Base-by-base conservation (phyloP, 1,139 yeast genomes). In the Scheffersomyces parashehatae region DNA sequence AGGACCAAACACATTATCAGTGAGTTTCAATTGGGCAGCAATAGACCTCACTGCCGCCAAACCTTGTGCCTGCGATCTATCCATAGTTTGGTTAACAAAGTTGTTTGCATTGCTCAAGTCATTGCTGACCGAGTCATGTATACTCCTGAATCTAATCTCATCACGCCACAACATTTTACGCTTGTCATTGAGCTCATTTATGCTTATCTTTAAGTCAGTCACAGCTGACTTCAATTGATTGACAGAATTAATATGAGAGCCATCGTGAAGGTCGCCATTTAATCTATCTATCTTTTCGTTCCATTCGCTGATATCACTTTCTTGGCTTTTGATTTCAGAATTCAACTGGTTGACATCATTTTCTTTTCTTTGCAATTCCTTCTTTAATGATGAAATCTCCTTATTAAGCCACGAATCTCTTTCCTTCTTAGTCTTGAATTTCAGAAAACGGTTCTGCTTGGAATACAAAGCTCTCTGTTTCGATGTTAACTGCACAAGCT, bases 151-250 rank as follows among this genome's bases (percentile, higher is more conserved):
- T 51, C 79, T 80, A 43, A 86, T 81, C 56, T 88, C 96, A 30
- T 84, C 83, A 59, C 97, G 81, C 97, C 97, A 89, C 12, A 85
- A 64, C 11, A 66, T 67, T 57, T 88, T 88, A 53, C 95, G 77
- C 47, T 79, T 73, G 56, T 91, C 97, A 12, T 79, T 73, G 28
- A 81, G 68, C 4, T 59, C 65, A n/a, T 68, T 62, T 26, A 80
- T 71, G 24, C 69, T 57, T 6, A 59, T 45, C 53, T 75, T 82
- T 28, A 77, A 52, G 0, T 56, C 56, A 5, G 59, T 60, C n/a
- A 79, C 64, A 4, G 68, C 54, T 28, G 65, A 68, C 36, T 65
- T 67, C 20, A 78, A 55, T 5, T 55, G 58, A 3, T 55, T 50
- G 5, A 64, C 47, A 6, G 65, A 58, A 5, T 53, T 51, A 7